These are phyloP conservation scores for Fraxinus sp. DNA, from an alignment of 305 asterid genomes.

Conservation along the genomic window DNA sequence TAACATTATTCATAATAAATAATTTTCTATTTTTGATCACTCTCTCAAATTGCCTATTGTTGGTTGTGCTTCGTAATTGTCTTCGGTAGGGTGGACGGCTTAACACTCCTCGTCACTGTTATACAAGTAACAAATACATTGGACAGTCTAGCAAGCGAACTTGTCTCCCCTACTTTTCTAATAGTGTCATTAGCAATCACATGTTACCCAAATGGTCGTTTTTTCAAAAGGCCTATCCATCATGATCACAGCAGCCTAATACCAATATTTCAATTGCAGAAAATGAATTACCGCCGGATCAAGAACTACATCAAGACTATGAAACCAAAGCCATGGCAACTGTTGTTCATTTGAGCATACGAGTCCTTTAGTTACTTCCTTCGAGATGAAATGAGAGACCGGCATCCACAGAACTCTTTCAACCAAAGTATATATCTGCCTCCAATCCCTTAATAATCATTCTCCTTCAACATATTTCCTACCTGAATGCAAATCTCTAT, in stretches of 20 bases:
- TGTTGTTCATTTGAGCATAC: neutral
- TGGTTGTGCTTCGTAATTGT: neutral
- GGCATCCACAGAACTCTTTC: neutral
- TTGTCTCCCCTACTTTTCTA: neutral
- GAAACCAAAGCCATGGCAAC: neutral
- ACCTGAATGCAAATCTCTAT: neutral
- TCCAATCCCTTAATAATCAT: neutral
- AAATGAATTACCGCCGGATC: neutral
- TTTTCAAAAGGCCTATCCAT: neutral
- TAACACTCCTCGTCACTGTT: neutral
- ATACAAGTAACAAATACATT: neutral
- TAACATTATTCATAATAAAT: too few species aligned
- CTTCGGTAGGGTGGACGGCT: neutral
- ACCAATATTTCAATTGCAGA: neutral
- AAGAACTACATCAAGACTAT: neutral
- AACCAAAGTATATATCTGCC: neutral
- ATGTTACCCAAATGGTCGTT: neutral
- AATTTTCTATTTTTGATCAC: neutral
- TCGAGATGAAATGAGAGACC: neutral
- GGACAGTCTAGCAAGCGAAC: neutral
- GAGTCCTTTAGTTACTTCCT: neutral
- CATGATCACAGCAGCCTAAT: neutral
- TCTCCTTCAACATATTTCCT: neutral
- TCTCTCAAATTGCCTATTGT: neutral
- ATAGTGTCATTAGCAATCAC: neutral